These are phyloP conservation scores for Recurvomyces mirabilis DNA, from an alignment of 495 filamentous ascomycete species.

Conservation along the genomic window DNA sequence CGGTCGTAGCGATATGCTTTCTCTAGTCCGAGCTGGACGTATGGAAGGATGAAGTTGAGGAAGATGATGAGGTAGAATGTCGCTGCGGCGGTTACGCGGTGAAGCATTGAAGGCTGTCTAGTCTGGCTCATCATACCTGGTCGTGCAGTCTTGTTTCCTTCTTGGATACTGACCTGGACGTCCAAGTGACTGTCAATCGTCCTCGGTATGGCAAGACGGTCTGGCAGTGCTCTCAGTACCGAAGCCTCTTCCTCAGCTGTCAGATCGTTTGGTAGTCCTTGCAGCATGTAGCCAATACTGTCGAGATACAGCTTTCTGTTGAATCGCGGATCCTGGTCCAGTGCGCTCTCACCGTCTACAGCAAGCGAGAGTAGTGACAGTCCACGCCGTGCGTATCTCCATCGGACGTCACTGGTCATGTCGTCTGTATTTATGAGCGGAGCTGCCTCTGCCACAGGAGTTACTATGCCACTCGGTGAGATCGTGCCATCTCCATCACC, in stretches of 20 bases:
- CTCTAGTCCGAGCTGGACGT: constrained; percentile 42
- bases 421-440: background rate
- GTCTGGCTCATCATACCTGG: background rate
- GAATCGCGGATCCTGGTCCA: constrained; percentile 28
- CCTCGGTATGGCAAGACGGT: too few relatives aligned
- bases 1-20: constrained; percentile 51
- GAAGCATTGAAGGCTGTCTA: constrained; percentile 40
- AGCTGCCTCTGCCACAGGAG: background rate
- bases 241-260: constrained; percentile 36
- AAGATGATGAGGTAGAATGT: constrained; percentile 49
- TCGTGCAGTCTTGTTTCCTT: background rate
- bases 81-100: constrained; percentile 43
- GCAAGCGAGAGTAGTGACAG: constrained; percentile 30
- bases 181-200: too few relatives aligned
- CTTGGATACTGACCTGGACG: background rate
- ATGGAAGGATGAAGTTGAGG: constrained; percentile 46
- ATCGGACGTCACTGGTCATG: constrained; percentile 31
- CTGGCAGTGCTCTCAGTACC: constrained; percentile 26
- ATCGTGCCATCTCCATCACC: background rate
- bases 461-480: background rate
- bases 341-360: constrained; percentile 27
- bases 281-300: constrained; percentile 53
- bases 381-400: constrained; percentile 40
- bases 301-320: constrained; percentile 58
- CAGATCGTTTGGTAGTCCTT: constrained; percentile 51